phyloP scores from a whole-genome alignment of 352 stramenopile genomes.

The Globisporangium ultimum region DNA sequence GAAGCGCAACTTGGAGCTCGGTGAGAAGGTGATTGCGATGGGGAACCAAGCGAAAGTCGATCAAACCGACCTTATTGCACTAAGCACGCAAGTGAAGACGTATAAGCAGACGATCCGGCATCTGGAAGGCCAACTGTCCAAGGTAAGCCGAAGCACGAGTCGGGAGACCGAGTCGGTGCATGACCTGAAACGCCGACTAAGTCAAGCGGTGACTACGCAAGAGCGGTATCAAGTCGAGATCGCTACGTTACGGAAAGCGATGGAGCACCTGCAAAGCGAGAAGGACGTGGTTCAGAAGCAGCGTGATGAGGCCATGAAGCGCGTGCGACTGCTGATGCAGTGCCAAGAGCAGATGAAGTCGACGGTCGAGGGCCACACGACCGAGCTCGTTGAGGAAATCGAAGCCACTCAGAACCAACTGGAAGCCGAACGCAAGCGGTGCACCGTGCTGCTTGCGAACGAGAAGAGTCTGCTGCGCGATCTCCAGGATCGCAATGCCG shows the following conservation, averaged over 20 bases:
- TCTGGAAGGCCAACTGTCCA: constrained; percentile 37
- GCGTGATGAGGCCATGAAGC: constrained; percentile 56
- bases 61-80: constrained; percentile 51
- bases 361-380: constrained; percentile 57
- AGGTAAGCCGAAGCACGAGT: constrained; percentile 12
- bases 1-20: constrained; percentile 51
- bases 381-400: constrained; percentile 66
- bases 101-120: constrained; percentile 53
- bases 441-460: constrained; percentile 53
- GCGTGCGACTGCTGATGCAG: constrained; percentile 47
- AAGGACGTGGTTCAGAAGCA: constrained; percentile 42
- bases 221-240: constrained; percentile 58
- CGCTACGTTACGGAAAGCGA: constrained; percentile 30
- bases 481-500: constrained; percentile 60
- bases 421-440: constrained; percentile 63
- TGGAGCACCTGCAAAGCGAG: constrained; percentile 41
- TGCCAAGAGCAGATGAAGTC: constrained; percentile 66
- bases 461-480: constrained; percentile 71
- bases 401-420: constrained; percentile 61
- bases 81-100: constrained; percentile 62
- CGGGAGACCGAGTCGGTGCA: constrained; percentile 19
- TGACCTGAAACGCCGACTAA: constrained; percentile 39
- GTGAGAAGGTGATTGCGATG: constrained; percentile 55
- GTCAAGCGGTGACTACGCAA: constrained; percentile 39
- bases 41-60: constrained; percentile 58